These are phyloP conservation scores for Solanum commersonii DNA, from an alignment of 257 asterid species.

Conservation along the genomic window DNA sequence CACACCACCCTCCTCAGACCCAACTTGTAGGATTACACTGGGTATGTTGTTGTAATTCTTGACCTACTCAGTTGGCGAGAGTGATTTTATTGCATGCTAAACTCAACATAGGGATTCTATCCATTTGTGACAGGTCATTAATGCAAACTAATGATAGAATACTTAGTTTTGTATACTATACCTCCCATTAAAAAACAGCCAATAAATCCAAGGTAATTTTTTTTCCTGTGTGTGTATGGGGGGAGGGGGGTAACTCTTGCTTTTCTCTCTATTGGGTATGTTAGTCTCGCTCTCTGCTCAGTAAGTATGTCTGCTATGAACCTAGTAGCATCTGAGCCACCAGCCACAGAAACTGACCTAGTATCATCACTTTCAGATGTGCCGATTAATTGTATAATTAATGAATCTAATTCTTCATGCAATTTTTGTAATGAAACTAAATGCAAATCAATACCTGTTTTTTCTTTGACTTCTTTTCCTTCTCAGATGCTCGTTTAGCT, in stretches of 20 bases:
- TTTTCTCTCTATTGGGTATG: not conserved
- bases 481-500: slow-evolving; percentile 50
- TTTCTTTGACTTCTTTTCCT: slow-evolving; percentile 62
- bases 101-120: not conserved
- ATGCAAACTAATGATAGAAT: not conserved
- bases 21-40: not conserved
- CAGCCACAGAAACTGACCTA: not conserved
- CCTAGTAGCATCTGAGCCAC: not conserved
- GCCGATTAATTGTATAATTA: not conserved
- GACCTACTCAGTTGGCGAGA: not conserved
- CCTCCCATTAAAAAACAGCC: not conserved
- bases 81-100: not conserved
- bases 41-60: not conserved
- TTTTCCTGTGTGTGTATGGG: not conserved
- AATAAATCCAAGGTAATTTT: not conserved
- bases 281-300: not conserved
- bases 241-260: not conserved
- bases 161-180: not conserved
- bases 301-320: not conserved
- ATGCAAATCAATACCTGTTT: slow-evolving; percentile 37
- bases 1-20: not conserved
- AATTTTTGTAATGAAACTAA: not conserved
- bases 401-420: not conserved
- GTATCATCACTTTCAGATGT: not conserved
- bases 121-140: not conserved